Percentiles rank a stretch among this genome's conserved stretches.
These are phyloP conservation scores for Ogataea salicorniae DNA, from an alignment of 805 yeast species.

Conservation along the genomic window DNA sequence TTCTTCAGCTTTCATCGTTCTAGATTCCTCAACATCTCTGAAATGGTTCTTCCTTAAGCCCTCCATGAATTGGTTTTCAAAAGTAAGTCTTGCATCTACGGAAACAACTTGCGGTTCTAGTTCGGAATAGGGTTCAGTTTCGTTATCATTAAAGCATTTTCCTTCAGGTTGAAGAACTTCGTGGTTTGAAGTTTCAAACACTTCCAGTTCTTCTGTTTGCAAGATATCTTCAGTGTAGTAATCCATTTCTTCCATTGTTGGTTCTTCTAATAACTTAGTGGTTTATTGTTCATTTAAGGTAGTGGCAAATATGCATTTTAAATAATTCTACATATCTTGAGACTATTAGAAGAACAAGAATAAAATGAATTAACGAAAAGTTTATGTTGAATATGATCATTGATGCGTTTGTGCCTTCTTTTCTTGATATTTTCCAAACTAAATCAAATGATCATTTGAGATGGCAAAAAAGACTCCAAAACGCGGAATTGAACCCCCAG, in stretches of 20 bases:
- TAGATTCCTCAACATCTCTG: not conserved
- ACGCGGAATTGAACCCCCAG: no score
- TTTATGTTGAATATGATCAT: no score
- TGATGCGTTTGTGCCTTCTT: no score
- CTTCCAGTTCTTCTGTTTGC: slow-evolving; percentile 16
- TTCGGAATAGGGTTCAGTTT: not conserved
- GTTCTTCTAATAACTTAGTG: no score
- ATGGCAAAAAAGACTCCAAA: no score
- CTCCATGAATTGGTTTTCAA: slow-evolving; percentile 1
- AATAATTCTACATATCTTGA: no score
- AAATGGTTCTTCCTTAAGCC: not conserved
- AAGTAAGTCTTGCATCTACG: not conserved
- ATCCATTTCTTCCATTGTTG: slow-evolving; percentile 9
- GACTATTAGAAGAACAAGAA: no score
- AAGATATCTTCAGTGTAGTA: slow-evolving; percentile 25
- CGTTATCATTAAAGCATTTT: not conserved
- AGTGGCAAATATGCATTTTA: no score
- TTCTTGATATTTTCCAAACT: no score
- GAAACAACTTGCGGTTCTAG: not conserved
- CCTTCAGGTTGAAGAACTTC: slow-evolving; percentile 4
- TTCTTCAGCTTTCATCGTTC: not conserved
- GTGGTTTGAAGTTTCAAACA: slow-evolving; percentile 16
- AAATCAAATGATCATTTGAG: no score
- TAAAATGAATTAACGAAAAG: no score
- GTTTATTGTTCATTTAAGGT: no score